Evolutionary conservation across 768 basidiomycete species (phyloP).

Genomic region (Asterophora parasitica): DNA sequence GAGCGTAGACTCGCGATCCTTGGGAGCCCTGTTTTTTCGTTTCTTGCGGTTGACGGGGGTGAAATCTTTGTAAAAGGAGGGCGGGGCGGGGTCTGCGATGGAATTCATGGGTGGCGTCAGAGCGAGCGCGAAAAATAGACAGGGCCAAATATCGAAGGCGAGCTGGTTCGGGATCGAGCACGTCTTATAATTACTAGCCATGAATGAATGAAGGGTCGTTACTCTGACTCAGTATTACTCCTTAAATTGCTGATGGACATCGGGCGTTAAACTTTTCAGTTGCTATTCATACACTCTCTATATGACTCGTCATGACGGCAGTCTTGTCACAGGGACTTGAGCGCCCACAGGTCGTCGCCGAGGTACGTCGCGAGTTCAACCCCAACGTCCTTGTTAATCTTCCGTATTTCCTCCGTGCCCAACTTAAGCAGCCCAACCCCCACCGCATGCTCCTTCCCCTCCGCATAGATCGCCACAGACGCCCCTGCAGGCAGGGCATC

Average conservation of each 20-base stretch:
- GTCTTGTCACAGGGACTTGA: conserved; percentile 54
- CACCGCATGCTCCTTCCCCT: conserved; percentile 90
- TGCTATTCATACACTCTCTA: neutral
- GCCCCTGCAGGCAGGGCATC: conserved; percentile 62
- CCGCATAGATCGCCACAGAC: conserved; percentile 89
- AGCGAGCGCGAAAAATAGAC: conserved; percentile 10
- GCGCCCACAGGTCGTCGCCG: conserved; percentile 84
- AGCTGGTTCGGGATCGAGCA: conserved; percentile 20
- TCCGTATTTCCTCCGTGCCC: conserved; percentile 84
- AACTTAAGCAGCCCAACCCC: conserved; percentile 83
- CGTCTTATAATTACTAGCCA: no score
- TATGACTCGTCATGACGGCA: conserved; percentile 1
- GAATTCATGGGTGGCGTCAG: conserved; percentile 14
- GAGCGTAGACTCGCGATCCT: conserved; percentile 28
- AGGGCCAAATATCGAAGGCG: conserved; percentile 15
- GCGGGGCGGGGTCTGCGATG: conserved; percentile 18
- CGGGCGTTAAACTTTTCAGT: neutral
- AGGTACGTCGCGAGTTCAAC: conserved; percentile 85
- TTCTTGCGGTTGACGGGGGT: conserved; percentile 50
- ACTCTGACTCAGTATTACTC: no score
- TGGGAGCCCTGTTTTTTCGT: conserved; percentile 34
- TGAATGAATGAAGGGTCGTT: no score
- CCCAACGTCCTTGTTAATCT: conserved; percentile 84
- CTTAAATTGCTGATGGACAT: neutral
- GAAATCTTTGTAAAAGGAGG: conserved; percentile 49